phyloP scores from a whole-genome alignment of 208 protist species.

The Trypanosoma scelopori region DNA sequence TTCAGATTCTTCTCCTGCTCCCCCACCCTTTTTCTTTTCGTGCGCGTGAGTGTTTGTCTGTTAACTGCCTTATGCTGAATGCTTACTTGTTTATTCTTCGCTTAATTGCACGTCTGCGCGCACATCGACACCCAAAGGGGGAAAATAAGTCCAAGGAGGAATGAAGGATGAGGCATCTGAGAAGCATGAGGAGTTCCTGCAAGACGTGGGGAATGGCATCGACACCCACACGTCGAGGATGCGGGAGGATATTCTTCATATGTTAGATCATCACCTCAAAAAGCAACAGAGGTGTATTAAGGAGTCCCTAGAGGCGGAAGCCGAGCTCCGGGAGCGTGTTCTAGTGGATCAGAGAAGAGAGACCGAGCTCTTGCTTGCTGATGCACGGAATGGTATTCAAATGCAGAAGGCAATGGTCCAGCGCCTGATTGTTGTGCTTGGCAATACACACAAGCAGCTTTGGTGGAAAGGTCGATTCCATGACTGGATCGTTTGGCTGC shows the following conservation, averaged over 20 bases:
- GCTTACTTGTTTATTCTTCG: too few species aligned
- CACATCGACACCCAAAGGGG: too few species aligned
- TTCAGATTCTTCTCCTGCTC: conserved; percentile 21
- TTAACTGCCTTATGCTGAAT: not conserved
- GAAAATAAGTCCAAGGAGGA: not conserved
- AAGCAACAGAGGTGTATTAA: conserved; percentile 11
- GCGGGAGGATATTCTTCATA: conserved; percentile 26
- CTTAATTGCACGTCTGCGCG: too few species aligned
- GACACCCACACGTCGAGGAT: conserved; percentile 26
- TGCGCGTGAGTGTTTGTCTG: too few species aligned
- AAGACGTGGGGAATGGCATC: conserved; percentile 19
- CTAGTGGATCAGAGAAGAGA: conserved; percentile 17
- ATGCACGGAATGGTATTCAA: not conserved
- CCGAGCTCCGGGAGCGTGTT: conserved; percentile 12
- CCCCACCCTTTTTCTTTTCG: conserved; percentile 1
- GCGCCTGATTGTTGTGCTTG: conserved; percentile 9
- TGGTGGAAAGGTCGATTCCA: conserved; percentile 24
- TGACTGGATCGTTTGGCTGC: conserved; percentile 35
- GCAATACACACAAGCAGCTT: not conserved
- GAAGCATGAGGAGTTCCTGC: conserved; percentile 14
- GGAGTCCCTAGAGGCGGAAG: conserved; percentile 13
- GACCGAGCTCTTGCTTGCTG: not conserved
- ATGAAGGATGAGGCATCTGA: conserved; percentile 10
- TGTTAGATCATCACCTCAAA: conserved; percentile 15
- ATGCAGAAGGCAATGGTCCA: conserved; percentile 7